A percentile compares a stretch with the other conserved stretches of the same genome.
These are phyloP conservation scores for Nicotiana rustica DNA, from an alignment of 305 asterid species.

Conservation along the genomic window DNA sequence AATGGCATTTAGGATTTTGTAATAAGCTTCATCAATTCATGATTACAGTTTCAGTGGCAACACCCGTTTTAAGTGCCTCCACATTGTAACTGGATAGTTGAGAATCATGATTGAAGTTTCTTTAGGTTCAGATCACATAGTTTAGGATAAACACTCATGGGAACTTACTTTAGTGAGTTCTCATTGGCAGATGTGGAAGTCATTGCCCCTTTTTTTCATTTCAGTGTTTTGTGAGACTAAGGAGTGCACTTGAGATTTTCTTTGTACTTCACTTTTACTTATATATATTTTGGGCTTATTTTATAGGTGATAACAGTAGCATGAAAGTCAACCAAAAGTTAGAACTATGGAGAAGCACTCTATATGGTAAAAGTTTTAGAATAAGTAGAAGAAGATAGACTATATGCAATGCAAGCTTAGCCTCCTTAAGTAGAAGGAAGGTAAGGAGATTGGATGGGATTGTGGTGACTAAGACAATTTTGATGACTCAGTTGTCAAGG, in stretches of 20 bases:
- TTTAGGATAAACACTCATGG: slow-evolving; percentile 7
- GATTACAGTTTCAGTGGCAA: slow-evolving; percentile 8
- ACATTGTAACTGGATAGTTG: not conserved
- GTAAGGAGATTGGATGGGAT: not conserved
- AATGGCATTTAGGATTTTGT: not conserved
- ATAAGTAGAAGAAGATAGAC: not conserved
- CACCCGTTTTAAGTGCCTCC: not conserved
- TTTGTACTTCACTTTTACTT: not conserved
- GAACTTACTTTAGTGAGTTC: slow-evolving; percentile 11
- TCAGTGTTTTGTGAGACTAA: not conserved
- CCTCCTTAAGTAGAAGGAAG: not conserved
- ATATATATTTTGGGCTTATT: not conserved
- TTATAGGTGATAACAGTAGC: not conserved
- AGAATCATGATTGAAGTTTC: not conserved
- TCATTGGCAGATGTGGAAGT: slow-evolving; percentile 24
- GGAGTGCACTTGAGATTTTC: not conserved
- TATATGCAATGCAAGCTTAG: slow-evolving; percentile 14
- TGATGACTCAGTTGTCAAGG: not conserved
- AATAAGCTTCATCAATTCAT: slow-evolving; percentile 21
- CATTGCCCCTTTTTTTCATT: slow-evolving; percentile 6
- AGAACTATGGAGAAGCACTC: not conserved
- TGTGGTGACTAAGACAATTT: not conserved
- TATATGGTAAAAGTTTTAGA: not conserved
- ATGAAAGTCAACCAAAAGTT: not conserved
- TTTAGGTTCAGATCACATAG: slow-evolving; percentile 3